phyloP scores from a whole-genome alignment of 129 eudicot species.

The Escallonia rubra region DNA sequence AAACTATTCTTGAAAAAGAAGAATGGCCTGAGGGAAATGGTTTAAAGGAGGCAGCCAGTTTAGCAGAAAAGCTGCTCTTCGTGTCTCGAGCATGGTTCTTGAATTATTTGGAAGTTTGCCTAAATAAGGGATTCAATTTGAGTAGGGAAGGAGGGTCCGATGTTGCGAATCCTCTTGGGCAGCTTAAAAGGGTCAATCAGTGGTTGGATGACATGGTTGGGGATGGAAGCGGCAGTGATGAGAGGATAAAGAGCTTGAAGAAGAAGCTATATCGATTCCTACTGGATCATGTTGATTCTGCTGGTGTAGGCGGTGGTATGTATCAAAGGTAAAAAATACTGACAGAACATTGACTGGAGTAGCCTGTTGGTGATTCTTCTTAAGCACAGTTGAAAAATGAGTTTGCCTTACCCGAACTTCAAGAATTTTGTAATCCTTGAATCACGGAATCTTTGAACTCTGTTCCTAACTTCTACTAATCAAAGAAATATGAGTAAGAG shows the following conservation, averaged over 20 bases:
- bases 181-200: constrained; percentile 59
- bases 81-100: constrained; percentile 63
- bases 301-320: constrained; percentile 34
- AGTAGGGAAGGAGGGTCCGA: constrained; percentile 28
- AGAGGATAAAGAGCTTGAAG: constrained; percentile 52
- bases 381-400: too few species aligned
- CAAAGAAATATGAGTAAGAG: too few species aligned
- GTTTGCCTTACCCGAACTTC: too few species aligned
- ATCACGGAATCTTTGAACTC: too few species aligned
- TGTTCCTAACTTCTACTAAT: too few species aligned
- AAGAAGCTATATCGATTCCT: constrained; percentile 54
- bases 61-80: constrained; percentile 47
- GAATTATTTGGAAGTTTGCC: constrained; percentile 51
- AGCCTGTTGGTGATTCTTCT: too few species aligned
- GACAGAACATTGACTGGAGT: constrained; percentile 21
- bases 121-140: constrained; percentile 42
- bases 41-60: constrained; percentile 38
- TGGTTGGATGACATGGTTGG: constrained; percentile 55
- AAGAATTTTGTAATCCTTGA: too few species aligned
- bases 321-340: constrained; percentile 32
- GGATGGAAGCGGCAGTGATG: constrained; percentile 29
- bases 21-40: constrained; percentile 46
- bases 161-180: constrained; percentile 50
- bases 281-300: constrained; percentile 55
- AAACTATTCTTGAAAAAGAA: constrained; percentile 20